Conservation (phyloP, 2,329 filamentous ascomycete genomes). For the Aschersonia sp. region DNA sequence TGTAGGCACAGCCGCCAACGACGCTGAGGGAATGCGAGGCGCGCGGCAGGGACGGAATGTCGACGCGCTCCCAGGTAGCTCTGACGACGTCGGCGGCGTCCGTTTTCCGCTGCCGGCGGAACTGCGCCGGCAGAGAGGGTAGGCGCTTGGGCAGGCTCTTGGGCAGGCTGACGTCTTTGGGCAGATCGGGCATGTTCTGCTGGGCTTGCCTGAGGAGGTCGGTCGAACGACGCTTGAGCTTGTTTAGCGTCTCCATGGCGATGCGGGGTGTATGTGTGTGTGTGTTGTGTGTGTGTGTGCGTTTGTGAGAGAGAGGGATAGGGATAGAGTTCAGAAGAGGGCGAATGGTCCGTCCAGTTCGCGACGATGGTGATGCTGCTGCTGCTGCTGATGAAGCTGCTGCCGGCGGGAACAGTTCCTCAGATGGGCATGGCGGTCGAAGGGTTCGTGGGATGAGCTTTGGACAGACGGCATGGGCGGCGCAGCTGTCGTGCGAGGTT, state of each 20-base stretch:
- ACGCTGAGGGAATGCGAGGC: constrained; percentile 62
- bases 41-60: constrained; percentile 42
- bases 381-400: too few species aligned
- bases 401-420: too few species aligned
- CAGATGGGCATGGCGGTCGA: too few species aligned
- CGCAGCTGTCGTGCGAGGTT: too few species aligned
- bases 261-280: not conserved
- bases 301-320: not conserved
- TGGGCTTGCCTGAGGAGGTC: constrained; percentile 36
- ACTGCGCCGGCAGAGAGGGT: constrained; percentile 1
- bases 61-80: constrained; percentile 46
- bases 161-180: constrained; percentile 3
- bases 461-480: too few species aligned
- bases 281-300: too few species aligned
- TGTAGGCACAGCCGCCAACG: constrained; percentile 37
- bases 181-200: constrained; percentile 16
- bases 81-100: constrained; percentile 7
- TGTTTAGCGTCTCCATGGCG: constrained; percentile 37
- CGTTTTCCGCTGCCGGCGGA: constrained; percentile 20
- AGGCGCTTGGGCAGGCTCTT: not conserved
- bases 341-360: too few species aligned
- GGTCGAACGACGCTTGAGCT: constrained; percentile 39
- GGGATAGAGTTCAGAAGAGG: not conserved
- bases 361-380: too few species aligned
- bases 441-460: too few species aligned